Evolutionary conservation across 2,329 filamentous ascomycete species (phyloP).

Genomic region (Aureobasidium sp.): DNA sequence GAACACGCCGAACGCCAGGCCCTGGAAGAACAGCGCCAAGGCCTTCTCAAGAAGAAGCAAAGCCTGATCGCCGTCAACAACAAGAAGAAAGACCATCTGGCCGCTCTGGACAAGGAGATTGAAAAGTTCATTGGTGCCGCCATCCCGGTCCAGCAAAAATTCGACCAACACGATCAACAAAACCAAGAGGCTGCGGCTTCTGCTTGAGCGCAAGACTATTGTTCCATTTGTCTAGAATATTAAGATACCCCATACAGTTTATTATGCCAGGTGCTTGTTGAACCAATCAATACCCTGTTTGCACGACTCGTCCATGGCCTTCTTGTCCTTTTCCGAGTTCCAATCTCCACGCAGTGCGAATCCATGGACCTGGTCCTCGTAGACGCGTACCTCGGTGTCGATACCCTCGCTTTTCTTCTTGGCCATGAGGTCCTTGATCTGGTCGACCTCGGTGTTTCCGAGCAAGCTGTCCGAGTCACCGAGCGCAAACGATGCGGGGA

Average conservation of each 20-base stretch:
- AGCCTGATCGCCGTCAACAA: constrained; percentile 71
- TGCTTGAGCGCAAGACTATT: neutral
- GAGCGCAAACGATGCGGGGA: constrained; percentile 36
- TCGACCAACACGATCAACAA: constrained; percentile 16
- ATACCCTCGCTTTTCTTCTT: constrained; percentile 31
- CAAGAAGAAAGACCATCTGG: constrained; percentile 86
- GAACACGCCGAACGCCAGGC: constrained; percentile 78
- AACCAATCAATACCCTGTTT: constrained; percentile 25
- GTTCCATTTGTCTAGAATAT: constrained; percentile 7
- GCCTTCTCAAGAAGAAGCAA: constrained; percentile 56
- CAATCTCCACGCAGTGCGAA: constrained; percentile 39
- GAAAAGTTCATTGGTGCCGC: constrained; percentile 88
- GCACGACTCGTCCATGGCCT: constrained; percentile 41
- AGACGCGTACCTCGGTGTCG: constrained; percentile 35
- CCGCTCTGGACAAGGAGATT: constrained; percentile 81
- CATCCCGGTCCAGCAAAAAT: constrained; percentile 21
- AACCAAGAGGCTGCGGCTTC: neutral
- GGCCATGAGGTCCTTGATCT: constrained; percentile 36
- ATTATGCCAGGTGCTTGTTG: constrained; percentile 18
- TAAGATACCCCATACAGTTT: neutral
- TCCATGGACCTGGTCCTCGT: constrained; percentile 40
- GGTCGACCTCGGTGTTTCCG: constrained; percentile 31
- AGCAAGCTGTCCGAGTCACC: constrained; percentile 39
- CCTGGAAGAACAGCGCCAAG: constrained; percentile 74
- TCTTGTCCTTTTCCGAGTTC: constrained; percentile 39